phyloP scores from a whole-genome alignment of 2,329 filamentous ascomycete genomes.

The Fusarium albidum region DNA sequence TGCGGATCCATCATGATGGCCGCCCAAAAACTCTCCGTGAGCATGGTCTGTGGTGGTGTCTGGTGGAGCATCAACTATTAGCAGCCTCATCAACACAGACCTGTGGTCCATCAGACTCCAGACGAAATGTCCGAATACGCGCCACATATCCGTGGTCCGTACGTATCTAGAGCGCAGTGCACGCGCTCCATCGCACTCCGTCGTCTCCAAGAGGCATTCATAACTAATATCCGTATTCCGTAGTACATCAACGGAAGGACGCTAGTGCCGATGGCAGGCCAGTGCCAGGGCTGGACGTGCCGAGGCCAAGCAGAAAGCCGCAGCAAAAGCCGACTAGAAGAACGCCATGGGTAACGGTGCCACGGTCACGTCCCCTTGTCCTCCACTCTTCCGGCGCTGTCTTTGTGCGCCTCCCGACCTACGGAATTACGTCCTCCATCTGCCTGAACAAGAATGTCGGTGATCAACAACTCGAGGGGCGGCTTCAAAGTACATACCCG shows the following conservation, averaged over 20 bases:
- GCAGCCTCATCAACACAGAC: conserved; percentile 19
- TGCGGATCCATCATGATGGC: conserved; percentile 14
- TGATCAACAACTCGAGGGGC: conserved; percentile 18
- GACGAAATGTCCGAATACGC: conserved; percentile 27
- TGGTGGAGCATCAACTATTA: conserved; percentile 11
- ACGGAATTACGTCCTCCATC: conserved; percentile 10
- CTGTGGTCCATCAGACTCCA: conserved; percentile 2
- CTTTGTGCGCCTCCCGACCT: too few species aligned
- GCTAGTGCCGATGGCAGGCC: conserved; percentile 24
- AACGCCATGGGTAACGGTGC: conserved; percentile 32
- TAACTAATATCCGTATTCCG: too few species aligned
- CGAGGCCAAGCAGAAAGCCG: conserved; percentile 28
- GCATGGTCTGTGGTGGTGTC: conserved; percentile 9
- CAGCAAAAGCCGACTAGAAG: conserved; percentile 26
- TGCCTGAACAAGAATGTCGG: conserved; percentile 1
- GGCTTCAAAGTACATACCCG: neutral
- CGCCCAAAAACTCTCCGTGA: conserved; percentile 20
- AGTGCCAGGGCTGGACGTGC: conserved; percentile 31
- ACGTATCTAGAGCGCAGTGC: too few species aligned
- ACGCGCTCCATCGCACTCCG: neutral
- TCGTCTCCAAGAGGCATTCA: neutral
- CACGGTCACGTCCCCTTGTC: conserved; percentile 14
- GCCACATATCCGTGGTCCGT: neutral
- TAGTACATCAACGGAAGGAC: conserved; percentile 2
- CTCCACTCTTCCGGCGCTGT: conserved; percentile 2